A percentile compares a stretch with the other conserved stretches of the same genome.
These are phyloP conservation scores for Penstemon eatonii DNA, from an alignment of 257 asterid genomes.

Conservation along the genomic window DNA sequence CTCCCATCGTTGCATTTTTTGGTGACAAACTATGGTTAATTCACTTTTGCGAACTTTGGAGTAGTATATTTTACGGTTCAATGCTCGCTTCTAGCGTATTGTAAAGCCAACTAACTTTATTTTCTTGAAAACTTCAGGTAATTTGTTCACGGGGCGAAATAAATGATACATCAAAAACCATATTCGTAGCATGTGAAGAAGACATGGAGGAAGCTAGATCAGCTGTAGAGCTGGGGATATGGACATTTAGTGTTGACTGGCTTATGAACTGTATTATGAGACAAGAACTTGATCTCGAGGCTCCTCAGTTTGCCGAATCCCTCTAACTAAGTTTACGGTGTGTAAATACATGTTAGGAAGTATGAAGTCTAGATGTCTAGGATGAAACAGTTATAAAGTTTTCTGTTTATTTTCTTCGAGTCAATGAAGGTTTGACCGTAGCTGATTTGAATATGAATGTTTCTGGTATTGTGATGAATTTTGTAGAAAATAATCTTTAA, in stretches of 20 bases:
- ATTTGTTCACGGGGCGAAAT: conserved; percentile 41
- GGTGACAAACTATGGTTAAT: no score
- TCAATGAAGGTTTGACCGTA: background rate
- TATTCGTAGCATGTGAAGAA: conserved; percentile 81
- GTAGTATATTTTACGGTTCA: background rate
- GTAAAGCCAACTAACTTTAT: background rate
- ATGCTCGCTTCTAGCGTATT: background rate
- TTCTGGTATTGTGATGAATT: no score
- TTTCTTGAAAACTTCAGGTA: conserved; percentile 41
- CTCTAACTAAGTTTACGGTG: conserved; percentile 35
- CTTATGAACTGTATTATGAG: conserved; percentile 80
- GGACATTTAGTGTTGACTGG: conserved; percentile 83
- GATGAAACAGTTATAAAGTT: background rate
- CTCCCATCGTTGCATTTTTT: no score
- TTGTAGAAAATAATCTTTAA: no score
- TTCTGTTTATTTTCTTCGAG: background rate
- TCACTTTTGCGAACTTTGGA: background rate
- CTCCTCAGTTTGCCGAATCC: conserved; percentile 77
- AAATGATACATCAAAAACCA: conserved; percentile 47
- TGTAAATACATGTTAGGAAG: conserved; percentile 16
- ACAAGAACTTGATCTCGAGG: conserved; percentile 82
- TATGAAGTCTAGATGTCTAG: background rate
- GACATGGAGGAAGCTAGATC: conserved; percentile 73
- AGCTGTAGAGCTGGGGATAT: conserved; percentile 63
- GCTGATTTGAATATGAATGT: no score